Base-by-base conservation (phyloP, 768 basidiomycete genomes). In the Russula abietina region DNA sequence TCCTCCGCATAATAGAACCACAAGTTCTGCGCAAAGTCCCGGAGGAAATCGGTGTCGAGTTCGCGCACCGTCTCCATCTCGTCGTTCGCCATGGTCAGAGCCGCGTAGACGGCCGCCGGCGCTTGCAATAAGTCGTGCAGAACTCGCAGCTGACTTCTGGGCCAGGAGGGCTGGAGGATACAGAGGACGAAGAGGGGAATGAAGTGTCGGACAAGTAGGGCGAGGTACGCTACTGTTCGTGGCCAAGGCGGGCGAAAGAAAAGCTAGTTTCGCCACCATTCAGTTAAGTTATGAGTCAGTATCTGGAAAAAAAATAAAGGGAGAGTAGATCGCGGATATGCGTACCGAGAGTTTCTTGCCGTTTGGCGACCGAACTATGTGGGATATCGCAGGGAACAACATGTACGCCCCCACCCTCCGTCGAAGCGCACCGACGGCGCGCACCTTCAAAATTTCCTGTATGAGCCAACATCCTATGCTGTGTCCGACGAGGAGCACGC, bases 401-500 rank as follows among this genome's bases (percentile, higher is more conserved):
- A 91, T 70, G 65, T 88, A 85, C 2, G 77, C 73, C 4, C 77
- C 76, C 17, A 68, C 65, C 17, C 72, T 58, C 16, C 41, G 70
- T 54, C 80, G 75, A 17, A 72, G 71, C 72, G 83, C 61, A 84
- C 68, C 12, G 82, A 82, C 61, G 84, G 69, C 14, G 82, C 75
- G 86, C 84, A 66, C 72, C 72, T 85, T 84, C 57, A 87, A 67
- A 9, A 84, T 74, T 85, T 87, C 67, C 19, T 53, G 30, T 4
- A 79, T 70, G 56, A 92, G 75, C 88, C 89, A 93, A 1, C 82
- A 74, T 1, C 90, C 90, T 16, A 91, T 81, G 58, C 87, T 89
- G 65, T 92, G 89, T 10, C 85, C 87, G 24, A 80, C 70, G 0
- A 88, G 26, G 19, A 86, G 70, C 30, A 86, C 70, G 60, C 72